Conservation (phyloP, 768 basidiomycete genomes). For the Leccinum barrowsii region DNA sequence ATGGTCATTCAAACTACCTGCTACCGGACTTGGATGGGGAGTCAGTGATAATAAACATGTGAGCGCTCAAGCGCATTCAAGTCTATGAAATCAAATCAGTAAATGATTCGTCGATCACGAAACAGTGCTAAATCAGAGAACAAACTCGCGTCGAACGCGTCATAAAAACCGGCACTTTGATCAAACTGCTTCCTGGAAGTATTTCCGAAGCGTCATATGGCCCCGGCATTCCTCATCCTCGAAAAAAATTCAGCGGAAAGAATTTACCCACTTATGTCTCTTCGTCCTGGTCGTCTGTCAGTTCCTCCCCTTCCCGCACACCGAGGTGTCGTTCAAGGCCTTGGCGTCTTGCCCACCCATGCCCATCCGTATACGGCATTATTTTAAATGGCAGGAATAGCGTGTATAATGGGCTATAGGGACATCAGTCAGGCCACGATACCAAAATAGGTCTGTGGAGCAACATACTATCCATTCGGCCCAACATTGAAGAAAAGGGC, state of each 20-base stretch:
- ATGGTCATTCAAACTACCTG: not conserved
- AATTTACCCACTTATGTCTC: constrained; percentile 17
- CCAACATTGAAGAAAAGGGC: constrained; percentile 86
- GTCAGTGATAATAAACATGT: not conserved
- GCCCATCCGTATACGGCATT: constrained; percentile 82
- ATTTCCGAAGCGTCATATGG: constrained; percentile 73
- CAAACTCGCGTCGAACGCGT: constrained; percentile 11
- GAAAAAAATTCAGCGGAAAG: not conserved
- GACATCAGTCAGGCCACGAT: not conserved
- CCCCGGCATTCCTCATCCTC: constrained; percentile 67
- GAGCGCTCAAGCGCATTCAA: not conserved
- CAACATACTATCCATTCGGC: constrained; percentile 74
- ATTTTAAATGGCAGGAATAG: constrained; percentile 80
- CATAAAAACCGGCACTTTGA: constrained; percentile 16
- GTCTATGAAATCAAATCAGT: constrained; percentile 4
- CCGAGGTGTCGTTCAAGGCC: constrained; percentile 64
- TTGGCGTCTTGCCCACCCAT: constrained; percentile 67
- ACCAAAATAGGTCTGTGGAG: not conserved
- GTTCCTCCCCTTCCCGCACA: constrained; percentile 71
- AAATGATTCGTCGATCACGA: not conserved
- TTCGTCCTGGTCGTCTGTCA: constrained; percentile 79
- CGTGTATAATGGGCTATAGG: constrained; percentile 63
- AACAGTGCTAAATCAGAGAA: constrained; percentile 19
- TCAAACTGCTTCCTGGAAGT: constrained; percentile 26
- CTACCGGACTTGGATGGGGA: not conserved